phyloP scores from a whole-genome alignment of 805 yeast species.

The Ogataea henricii region DNA sequence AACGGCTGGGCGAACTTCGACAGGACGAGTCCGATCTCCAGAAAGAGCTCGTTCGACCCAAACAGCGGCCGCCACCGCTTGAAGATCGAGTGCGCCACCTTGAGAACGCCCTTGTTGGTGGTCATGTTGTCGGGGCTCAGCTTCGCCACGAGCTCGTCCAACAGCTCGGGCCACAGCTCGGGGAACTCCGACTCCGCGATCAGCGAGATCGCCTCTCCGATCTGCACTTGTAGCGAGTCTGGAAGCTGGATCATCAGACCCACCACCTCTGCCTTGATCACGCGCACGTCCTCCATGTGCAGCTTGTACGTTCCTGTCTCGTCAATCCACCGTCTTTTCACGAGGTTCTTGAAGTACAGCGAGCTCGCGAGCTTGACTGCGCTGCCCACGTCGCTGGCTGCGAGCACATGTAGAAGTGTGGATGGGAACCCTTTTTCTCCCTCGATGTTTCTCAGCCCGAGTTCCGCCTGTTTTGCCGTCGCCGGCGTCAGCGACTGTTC shows the following conservation, averaged over 20 bases:
- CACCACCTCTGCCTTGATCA: conserved; percentile 76
- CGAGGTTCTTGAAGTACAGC: conserved; percentile 83
- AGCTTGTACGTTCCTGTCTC: conserved; percentile 81
- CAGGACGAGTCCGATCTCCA: conserved; percentile 84
- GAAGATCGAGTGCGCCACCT: conserved; percentile 94
- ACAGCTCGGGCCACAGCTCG: conserved; percentile 76
- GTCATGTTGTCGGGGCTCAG: conserved; percentile 67
- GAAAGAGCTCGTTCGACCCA: conserved; percentile 84
- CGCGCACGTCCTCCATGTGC: conserved; percentile 57
- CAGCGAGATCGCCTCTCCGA: conserved; percentile 89
- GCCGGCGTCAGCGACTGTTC: conserved; percentile 67
- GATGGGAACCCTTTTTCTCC: conserved; percentile 71
- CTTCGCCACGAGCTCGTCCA: conserved; percentile 71
- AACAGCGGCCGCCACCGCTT: conserved; percentile 96
- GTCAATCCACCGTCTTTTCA: conserved; percentile 85
- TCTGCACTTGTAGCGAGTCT: conserved; percentile 78
- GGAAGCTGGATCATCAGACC: conserved; percentile 86
- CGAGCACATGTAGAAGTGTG: conserved; percentile 73
- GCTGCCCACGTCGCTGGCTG: conserved; percentile 52
- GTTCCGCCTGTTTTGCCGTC: conserved; percentile 68
- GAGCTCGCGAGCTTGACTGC: conserved; percentile 85
- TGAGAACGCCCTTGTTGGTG: conserved; percentile 79
- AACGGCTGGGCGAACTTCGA: conserved; percentile 83
- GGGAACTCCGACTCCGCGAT: conserved; percentile 98
- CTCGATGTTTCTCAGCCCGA: conserved; percentile 63